Conservation (phyloP, 2,329 filamentous ascomycete genomes). For the Phaeosphaeria sp. region DNA sequence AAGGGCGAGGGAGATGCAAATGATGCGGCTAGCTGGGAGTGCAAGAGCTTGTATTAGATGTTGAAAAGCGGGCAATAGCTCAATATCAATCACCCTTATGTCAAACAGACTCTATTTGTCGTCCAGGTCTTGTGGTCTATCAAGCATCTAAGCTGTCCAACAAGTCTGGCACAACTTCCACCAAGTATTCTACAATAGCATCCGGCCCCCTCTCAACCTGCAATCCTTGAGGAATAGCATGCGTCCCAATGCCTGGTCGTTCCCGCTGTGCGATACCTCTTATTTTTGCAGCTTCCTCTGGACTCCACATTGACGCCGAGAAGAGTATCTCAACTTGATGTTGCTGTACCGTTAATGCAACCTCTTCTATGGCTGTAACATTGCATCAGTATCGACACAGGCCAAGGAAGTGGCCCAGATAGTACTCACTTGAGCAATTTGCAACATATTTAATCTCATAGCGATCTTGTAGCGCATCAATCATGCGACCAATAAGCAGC, state of each 20-base stretch:
- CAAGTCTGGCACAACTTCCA: conserved; percentile 50
- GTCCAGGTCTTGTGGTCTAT: neutral
- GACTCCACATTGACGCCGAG: conserved; percentile 67
- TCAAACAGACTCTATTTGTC: too few relatives aligned
- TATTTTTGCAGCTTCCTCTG: conserved; percentile 57
- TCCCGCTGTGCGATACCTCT: conserved; percentile 53
- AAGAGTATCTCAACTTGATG: conserved; percentile 65
- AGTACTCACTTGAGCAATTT: conserved; percentile 65
- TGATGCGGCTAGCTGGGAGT: conserved; percentile 37
- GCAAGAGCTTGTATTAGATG: conserved; percentile 23
- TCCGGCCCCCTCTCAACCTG: conserved; percentile 62
- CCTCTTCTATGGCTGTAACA: conserved; percentile 60
- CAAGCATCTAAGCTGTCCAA: conserved; percentile 19
- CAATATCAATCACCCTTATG: too few relatives aligned
- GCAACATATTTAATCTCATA: conserved; percentile 69
- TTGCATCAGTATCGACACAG: neutral
- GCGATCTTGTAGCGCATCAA: conserved; percentile 66
- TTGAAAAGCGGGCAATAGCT: neutral
- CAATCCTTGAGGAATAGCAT: conserved; percentile 62
- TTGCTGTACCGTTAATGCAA: conserved; percentile 60
- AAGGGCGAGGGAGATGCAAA: conserved; percentile 35
- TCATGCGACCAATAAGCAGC: conserved; percentile 66
- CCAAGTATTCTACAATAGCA: conserved; percentile 62
- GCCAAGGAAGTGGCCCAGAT: neutral
- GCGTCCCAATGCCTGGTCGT: conserved; percentile 58